Evolutionary conservation across 2,329 filamentous ascomycete genomes (phyloP).

Genomic region (Colletotrichum musae): DNA sequence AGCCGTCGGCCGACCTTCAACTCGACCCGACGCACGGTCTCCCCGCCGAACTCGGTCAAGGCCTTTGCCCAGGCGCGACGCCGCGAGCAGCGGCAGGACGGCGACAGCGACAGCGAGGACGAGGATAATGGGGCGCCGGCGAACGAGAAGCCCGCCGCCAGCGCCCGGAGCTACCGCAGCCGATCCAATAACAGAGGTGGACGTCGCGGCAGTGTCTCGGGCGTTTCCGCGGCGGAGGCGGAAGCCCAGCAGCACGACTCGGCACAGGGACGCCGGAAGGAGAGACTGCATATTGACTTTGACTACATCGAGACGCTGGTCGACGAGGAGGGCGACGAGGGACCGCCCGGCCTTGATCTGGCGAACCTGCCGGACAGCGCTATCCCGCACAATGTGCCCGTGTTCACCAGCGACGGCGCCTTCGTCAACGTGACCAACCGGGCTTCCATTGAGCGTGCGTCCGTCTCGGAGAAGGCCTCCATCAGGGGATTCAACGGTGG

Average conservation of each 20-base stretch:
- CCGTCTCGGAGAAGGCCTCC: slow-evolving; percentile 61
- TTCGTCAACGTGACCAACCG: slow-evolving; percentile 64
- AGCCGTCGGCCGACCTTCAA: slow-evolving; percentile 69
- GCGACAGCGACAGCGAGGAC: slow-evolving; percentile 52
- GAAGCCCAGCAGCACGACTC: slow-evolving; percentile 77
- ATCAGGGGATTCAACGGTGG: slow-evolving; percentile 28
- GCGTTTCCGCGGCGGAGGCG: slow-evolving; percentile 75
- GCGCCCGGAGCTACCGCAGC: slow-evolving; percentile 70
- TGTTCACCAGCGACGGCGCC: slow-evolving; percentile 69
- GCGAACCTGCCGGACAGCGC: slow-evolving; percentile 64
- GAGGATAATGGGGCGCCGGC: slow-evolving; percentile 62
- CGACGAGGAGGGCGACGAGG: slow-evolving; percentile 60
- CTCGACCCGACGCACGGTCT: slow-evolving; percentile 54
- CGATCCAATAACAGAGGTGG: slow-evolving; percentile 70
- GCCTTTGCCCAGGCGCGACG: slow-evolving; percentile 93
- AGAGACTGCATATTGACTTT: slow-evolving; percentile 88
- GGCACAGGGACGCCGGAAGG: slow-evolving; percentile 73
- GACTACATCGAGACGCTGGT: slow-evolving; percentile 95
- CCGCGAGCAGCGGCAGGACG: slow-evolving; percentile 76
- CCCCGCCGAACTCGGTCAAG: slow-evolving; percentile 92
- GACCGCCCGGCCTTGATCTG: slow-evolving; percentile 51
- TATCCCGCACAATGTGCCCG: slow-evolving; percentile 56
- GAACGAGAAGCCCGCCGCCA: slow-evolving; percentile 76
- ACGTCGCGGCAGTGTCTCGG: slow-evolving; percentile 66
- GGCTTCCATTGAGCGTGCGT: slow-evolving; percentile 45